phyloP scores from a whole-genome alignment of 2,329 filamentous ascomycete genomes.

The Colletotrichum sp. region DNA sequence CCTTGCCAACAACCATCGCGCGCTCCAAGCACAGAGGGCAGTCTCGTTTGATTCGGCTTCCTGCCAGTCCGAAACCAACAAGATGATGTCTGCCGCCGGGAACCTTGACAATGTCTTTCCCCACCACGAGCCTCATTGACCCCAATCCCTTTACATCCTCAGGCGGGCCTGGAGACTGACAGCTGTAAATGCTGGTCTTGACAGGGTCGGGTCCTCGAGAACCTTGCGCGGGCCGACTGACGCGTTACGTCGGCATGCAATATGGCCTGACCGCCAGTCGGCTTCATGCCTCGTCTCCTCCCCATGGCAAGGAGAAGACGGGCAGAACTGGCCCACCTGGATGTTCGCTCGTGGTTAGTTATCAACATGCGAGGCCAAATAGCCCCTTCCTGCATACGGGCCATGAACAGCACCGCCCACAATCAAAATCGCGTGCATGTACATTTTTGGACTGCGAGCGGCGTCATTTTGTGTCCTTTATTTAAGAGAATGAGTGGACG shows the following conservation, averaged over 20 bases:
- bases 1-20: background rate
- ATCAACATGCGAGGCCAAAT: background rate
- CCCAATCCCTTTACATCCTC: background rate
- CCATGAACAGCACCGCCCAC: background rate
- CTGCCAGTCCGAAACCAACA: background rate
- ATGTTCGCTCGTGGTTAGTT: background rate
- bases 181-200: too few relatives aligned
- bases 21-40: background rate
- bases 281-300: background rate
- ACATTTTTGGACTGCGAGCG: too few relatives aligned
- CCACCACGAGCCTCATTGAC: background rate
- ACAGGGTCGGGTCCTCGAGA: too few relatives aligned
- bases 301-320: background rate
- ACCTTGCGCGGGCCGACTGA: background rate
- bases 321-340: background rate
- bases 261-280: too few relatives aligned
- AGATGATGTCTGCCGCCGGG: background rate
- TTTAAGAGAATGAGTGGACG: too few relatives aligned
- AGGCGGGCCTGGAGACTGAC: too few relatives aligned
- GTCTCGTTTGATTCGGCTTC: background rate
- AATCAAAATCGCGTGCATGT: background rate
- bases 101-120: background rate
- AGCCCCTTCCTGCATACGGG: background rate
- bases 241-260: background rate
- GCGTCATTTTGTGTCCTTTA: too few relatives aligned